phyloP scores from a whole-genome alignment of 2,329 filamentous ascomycete genomes.

The Talaromyces rugulosus region DNA sequence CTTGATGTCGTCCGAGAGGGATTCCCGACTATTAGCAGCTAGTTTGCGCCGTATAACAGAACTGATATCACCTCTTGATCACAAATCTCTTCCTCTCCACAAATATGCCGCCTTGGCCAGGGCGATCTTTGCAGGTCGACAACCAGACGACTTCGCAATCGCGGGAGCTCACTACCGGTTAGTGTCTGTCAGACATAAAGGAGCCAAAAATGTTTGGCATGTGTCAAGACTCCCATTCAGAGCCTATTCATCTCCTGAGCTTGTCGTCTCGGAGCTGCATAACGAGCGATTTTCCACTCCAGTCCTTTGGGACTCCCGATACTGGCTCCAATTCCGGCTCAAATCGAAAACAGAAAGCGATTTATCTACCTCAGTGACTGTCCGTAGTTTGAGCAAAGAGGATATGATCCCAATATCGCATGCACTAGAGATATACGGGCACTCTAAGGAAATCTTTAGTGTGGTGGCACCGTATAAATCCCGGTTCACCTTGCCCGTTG shows the following conservation, averaged over 20 bases:
- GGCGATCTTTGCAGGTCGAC: constrained; percentile 38
- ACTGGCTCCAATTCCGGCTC: constrained; percentile 50
- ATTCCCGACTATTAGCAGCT: constrained; percentile 32
- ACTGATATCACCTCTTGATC: constrained; percentile 44
- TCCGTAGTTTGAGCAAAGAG: constrained; percentile 1
- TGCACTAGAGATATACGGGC: not conserved
- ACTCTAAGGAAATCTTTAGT: not conserved
- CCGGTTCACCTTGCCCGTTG: constrained; percentile 38
- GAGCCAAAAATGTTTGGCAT: constrained; percentile 28
- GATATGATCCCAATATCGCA: constrained; percentile 1
- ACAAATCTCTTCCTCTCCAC: constrained; percentile 39
- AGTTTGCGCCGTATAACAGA: constrained; percentile 47
- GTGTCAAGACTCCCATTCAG: constrained; percentile 36
- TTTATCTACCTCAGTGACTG: not conserved
- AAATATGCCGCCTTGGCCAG: constrained; percentile 39
- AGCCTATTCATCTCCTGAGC: constrained; percentile 21
- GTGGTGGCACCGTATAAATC: constrained; percentile 9
- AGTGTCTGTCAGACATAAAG: not conserved
- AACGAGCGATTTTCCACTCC: constrained; percentile 17
- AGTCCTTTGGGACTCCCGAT: constrained; percentile 53
- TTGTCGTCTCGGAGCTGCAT: constrained; percentile 17
- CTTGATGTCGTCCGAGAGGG: not conserved
- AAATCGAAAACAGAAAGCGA: not conserved
- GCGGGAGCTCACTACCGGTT: constrained; percentile 39
- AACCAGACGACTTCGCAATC: constrained; percentile 45